These are phyloP conservation scores for Cercophora sp. DNA, from an alignment of 495 filamentous ascomycete species.

Conservation along the genomic window DNA sequence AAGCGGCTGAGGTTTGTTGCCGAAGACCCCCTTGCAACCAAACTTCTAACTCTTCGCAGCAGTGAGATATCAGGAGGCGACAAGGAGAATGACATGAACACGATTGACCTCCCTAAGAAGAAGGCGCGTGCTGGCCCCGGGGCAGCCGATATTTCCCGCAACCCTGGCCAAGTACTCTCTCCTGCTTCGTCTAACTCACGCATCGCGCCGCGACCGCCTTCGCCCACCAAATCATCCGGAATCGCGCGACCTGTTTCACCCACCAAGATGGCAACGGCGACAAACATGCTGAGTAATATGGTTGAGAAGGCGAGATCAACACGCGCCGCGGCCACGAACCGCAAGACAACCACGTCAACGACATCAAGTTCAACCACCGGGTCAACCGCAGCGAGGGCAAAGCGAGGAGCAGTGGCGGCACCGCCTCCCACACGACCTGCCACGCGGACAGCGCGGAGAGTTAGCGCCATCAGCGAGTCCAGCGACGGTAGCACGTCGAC, in stretches of 20 bases:
- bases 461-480: conserved; percentile 45
- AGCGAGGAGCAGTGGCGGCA: conserved; percentile 31
- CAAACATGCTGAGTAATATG: conserved; percentile 51
- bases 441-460: conserved; percentile 41
- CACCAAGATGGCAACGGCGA: conserved; percentile 38
- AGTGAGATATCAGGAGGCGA: conserved; percentile 62
- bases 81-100: conserved; percentile 68
- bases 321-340: conserved; percentile 40
- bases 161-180: conserved; percentile 60
- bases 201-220: conserved; percentile 44
- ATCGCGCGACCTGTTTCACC: conserved; percentile 40
- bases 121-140: conserved; percentile 28
- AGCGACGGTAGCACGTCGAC: conserved; percentile 48
- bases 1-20: conserved; percentile 62
- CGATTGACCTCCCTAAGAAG: conserved; percentile 51
- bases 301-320: conserved; percentile 53
- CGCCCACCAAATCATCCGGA: conserved; percentile 35
- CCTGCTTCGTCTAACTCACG: conserved; percentile 79
- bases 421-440: conserved; percentile 28
- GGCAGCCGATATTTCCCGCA: conserved; percentile 19
- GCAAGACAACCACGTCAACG: conserved; percentile 46
- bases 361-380: conserved; percentile 30
- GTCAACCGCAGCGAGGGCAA: conserved; percentile 22
- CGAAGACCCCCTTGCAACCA: not conserved
- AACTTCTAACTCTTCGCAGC: conserved; percentile 39